These are phyloP conservation scores for Cladosporium sp. DNA, from an alignment of 2,329 filamentous ascomycete genomes.

Conservation along the genomic window DNA sequence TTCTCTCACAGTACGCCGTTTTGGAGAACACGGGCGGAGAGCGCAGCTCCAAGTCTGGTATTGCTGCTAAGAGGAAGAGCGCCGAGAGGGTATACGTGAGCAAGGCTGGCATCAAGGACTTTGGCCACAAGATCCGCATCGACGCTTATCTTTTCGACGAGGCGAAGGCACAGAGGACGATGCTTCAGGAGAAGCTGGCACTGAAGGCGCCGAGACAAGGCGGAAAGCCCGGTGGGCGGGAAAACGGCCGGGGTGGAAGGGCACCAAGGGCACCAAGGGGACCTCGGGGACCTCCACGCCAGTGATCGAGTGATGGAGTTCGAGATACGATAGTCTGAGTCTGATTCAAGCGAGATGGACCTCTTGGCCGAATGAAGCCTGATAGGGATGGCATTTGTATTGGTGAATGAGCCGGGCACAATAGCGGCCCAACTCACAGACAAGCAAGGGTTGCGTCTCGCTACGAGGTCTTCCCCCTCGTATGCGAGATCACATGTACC, in stretches of 20 bases:
- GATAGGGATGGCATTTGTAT: too few species aligned
- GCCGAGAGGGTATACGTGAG: slow-evolving; percentile 16
- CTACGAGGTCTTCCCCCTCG: too few species aligned
- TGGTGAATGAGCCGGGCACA: too few species aligned
- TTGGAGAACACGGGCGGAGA: slow-evolving; percentile 11
- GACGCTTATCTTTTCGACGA: slow-evolving; percentile 20
- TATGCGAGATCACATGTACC: too few species aligned
- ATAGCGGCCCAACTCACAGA: too few species aligned
- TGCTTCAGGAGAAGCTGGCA: neutral
- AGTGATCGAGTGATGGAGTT: neutral
- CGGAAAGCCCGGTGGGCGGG: neutral
- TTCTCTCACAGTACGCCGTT: slow-evolving; percentile 17
- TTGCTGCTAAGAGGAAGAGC: slow-evolving; percentile 13
- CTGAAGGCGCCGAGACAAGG: neutral
- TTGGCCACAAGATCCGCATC: slow-evolving; percentile 18
- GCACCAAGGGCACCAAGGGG: neutral
- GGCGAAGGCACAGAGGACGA: slow-evolving; percentile 10
- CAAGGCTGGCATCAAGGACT: slow-evolving; percentile 18
- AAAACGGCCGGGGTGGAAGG: neutral
- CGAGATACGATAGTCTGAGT: too few species aligned
- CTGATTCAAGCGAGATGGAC: too few species aligned
- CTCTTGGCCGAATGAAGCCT: too few species aligned
- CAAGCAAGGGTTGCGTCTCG: too few species aligned
- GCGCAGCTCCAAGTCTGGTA: slow-evolving; percentile 14
- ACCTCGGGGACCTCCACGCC: neutral